phyloP scores from a whole-genome alignment of 75 land plant genomes.

The Azolla pinnata region DNA sequence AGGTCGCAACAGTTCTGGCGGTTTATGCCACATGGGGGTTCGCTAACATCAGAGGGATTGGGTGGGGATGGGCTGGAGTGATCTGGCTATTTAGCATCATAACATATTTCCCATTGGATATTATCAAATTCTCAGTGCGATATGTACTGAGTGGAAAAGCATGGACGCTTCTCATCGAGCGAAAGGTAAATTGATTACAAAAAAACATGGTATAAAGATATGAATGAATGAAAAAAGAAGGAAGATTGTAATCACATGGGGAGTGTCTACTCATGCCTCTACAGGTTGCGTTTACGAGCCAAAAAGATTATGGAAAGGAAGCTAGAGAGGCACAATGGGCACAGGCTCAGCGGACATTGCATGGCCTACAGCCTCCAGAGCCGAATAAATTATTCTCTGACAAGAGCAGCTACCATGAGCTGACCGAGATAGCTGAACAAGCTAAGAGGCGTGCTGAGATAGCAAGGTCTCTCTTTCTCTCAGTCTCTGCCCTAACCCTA shows the following conservation, averaged over 20 bases:
- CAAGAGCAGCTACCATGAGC: constrained; percentile 34
- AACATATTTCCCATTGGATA: constrained; percentile 45
- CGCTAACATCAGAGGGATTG: constrained; percentile 43
- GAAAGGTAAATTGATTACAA: constrained; percentile 38
- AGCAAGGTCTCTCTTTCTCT: constrained; percentile 33
- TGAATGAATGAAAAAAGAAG: background rate
- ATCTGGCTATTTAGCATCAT: constrained; percentile 53
- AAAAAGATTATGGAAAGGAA: constrained; percentile 58
- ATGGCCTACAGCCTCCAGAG: constrained; percentile 45
- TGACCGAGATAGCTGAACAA: constrained; percentile 67
- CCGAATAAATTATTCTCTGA: constrained; percentile 21
- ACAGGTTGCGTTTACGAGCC: constrained; percentile 55
- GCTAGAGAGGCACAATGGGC: constrained; percentile 65
- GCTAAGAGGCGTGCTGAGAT: constrained; percentile 66
- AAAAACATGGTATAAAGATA: no score
- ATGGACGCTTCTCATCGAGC: constrained; percentile 40
- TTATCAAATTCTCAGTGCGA: constrained; percentile 48
- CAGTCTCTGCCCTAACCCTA: background rate
- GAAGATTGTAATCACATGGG: background rate
- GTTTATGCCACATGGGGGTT: constrained; percentile 62
- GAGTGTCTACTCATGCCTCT: background rate
- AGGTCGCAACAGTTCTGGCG: constrained; percentile 61
- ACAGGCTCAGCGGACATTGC: constrained; percentile 48
- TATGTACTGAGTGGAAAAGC: constrained; percentile 55
- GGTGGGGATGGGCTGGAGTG: constrained; percentile 79